Evolutionary conservation across 768 basidiomycete genomes (phyloP).

Genomic region (Trametes punicea): DNA sequence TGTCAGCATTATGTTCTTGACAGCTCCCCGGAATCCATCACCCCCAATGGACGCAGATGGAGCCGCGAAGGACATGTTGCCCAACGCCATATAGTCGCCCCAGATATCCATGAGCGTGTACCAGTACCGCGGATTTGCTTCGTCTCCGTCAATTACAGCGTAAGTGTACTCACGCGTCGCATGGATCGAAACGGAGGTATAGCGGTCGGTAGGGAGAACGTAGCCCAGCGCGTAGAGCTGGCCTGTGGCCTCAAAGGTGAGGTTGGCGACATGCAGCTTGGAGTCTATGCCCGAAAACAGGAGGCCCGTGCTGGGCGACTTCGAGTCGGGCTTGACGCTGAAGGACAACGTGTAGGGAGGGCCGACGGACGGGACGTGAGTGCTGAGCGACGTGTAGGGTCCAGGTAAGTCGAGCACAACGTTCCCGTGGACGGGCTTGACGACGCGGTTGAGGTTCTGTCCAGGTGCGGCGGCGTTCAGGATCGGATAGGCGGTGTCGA

Average conservation of each 20-base stretch:
- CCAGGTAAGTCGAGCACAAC: constrained; percentile 30
- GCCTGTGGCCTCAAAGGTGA: constrained; percentile 38
- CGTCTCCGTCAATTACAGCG: constrained; percentile 30
- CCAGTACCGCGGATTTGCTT: constrained; percentile 31
- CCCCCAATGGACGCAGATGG: constrained; percentile 36
- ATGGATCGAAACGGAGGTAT: constrained; percentile 37
- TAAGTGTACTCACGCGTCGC: constrained; percentile 37
- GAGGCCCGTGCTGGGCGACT: constrained; percentile 15
- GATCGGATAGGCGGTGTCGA: constrained; percentile 34
- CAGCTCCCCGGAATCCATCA: constrained; percentile 33
- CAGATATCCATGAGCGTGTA: constrained; percentile 38
- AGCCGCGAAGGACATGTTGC: constrained; percentile 45
- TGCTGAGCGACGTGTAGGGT: constrained; percentile 19
- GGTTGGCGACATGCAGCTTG: constrained; percentile 34
- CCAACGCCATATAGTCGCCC: constrained; percentile 37
- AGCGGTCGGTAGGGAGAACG: constrained; percentile 28
- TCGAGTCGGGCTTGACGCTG: constrained; percentile 33
- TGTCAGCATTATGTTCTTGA: constrained; percentile 28
- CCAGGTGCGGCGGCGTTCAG: constrained; percentile 40
- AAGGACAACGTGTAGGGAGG: constrained; percentile 43
- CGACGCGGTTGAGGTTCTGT: constrained; percentile 42
- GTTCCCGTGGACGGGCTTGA: constrained; percentile 28
- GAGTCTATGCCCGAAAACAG: constrained; percentile 38
- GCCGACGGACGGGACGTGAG: constrained; percentile 37
- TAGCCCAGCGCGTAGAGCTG: constrained; percentile 36